These are phyloP conservation scores for Cymbidium sinense DNA, from an alignment of 106 monocot genomes.

Conservation along the genomic window DNA sequence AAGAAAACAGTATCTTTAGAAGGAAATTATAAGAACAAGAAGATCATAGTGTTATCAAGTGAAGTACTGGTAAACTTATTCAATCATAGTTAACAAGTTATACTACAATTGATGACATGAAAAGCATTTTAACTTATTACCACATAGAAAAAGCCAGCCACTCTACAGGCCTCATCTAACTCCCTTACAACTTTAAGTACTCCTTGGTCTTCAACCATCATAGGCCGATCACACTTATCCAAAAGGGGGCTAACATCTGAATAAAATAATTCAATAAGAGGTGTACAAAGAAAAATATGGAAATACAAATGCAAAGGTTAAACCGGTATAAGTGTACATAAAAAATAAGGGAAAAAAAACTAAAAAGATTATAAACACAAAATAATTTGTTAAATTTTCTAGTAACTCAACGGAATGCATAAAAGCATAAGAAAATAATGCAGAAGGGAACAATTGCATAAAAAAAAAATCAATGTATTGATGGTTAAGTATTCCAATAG, in stretches of 20 bases:
- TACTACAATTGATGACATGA: neutral
- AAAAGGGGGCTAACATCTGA: constrained; percentile 71
- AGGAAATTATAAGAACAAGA: no score
- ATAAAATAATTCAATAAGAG: neutral
- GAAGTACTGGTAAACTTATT: neutral
- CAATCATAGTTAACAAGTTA: neutral
- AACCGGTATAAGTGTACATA: neutral
- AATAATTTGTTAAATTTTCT: no score
- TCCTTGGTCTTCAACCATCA: constrained; percentile 32
- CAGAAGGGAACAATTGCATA: no score
- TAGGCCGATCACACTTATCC: constrained; percentile 46
- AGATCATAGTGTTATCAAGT: no score
- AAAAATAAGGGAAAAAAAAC: neutral
- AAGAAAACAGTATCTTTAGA: no score
- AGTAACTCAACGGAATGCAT: no score
- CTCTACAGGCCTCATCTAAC: constrained; percentile 72
- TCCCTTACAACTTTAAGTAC: constrained; percentile 53
- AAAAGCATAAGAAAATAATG: no score
- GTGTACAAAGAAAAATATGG: neutral
- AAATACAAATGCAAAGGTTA: neutral
- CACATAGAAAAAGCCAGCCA: constrained; percentile 93
- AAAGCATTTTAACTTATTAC: constrained; percentile 31
- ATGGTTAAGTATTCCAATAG: no score
- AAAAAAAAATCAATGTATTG: no score
- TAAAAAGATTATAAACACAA: no score